Base-by-base conservation (phyloP, 352 stramenopile species). In the Globisporangium radiosum region DNA sequence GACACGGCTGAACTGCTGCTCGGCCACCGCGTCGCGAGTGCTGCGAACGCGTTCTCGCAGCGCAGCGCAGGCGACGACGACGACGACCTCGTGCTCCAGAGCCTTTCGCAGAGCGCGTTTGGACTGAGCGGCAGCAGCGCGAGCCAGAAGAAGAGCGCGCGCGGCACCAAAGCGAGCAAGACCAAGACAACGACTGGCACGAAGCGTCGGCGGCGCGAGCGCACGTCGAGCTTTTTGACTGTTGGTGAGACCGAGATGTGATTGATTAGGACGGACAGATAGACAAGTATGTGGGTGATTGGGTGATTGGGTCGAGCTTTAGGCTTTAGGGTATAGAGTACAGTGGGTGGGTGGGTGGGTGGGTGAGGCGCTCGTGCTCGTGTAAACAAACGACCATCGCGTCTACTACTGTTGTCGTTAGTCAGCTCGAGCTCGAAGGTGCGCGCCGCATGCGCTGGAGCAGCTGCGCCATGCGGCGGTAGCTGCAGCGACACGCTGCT, bases 31-130 rank as follows among this genome's bases (percentile, higher is more conserved):
- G 60, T 76, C 25, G 43, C 65, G 1, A 73, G 63, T 42, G 15
- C 37, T 4, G 59, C 55, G 47, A 69, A 64, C 14, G 54, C 65
- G 51, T 79, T 87, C 66, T 86, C 78, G 45, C 78, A 87, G 70
- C 70, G 75, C 66, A 76, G 56, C 62, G 54, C 43, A 39, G 62
- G 49, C 52, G 68, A 78, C 6, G 72, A 83, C 45, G 79, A 88
- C n/a, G 82, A 90, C 40, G 78, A 89, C 13, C 57, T 80, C n/a
- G 76, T 90, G 57, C 71, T 92, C 7, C 82, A 92, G 56, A 92
- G 76, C 61, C 68, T 92, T 13, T 92, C 82, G 60, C 82, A 92
- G 57, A 73, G 70, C 44, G 74, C 78, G 47, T 77, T 82, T 40
- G 55, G 61, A 9, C 71, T 56, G 58, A 72, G 52, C 67, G 68